phyloP scores from a whole-genome alignment of 2,329 filamentous ascomycete species.

The Alternaria brassicicola region DNA sequence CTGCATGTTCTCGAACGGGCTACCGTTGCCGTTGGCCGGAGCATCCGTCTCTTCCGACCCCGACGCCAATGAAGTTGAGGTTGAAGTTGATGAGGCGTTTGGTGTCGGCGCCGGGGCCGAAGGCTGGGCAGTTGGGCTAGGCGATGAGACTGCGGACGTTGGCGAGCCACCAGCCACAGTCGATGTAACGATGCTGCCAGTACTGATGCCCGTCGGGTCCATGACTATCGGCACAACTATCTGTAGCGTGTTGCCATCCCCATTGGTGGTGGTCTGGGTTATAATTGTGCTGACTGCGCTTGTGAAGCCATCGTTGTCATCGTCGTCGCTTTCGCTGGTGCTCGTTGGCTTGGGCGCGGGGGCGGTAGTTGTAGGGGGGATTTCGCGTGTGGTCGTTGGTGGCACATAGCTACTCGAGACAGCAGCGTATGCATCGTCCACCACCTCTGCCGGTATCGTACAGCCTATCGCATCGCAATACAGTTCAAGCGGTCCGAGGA shows the following conservation, averaged over 20 bases:
- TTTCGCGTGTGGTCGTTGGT: conserved; percentile 2
- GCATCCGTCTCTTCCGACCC: conserved; percentile 12
- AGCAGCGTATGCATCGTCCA: conserved; percentile 28
- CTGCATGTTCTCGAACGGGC: conserved; percentile 37
- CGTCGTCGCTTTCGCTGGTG: conserved; percentile 5
- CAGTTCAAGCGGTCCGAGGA: conserved; percentile 26
- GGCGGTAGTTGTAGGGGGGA: conserved; percentile 6
- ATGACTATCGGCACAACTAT: conserved; percentile 31
- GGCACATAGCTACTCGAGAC: conserved; percentile 13
- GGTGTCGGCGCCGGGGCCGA: conserved; percentile 10
- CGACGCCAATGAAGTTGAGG: not conserved
- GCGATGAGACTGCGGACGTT: conserved; percentile 7
- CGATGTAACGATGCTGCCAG: conserved; percentile 28
- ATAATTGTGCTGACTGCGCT: conserved; percentile 25
- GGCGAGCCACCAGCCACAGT: conserved; percentile 17
- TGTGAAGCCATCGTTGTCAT: conserved; percentile 13
- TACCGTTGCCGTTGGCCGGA: conserved; percentile 29
- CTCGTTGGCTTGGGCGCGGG: conserved; percentile 6
- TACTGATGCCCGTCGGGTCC: conserved; percentile 27
- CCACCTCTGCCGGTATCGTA: conserved; percentile 24
- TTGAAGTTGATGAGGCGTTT: not conserved
- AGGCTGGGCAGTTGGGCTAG: conserved; percentile 12
- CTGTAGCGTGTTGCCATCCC: conserved; percentile 30
- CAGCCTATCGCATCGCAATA: conserved; percentile 25
- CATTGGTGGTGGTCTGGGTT: conserved; percentile 26